These are phyloP conservation scores for Artemisia argyi DNA, from an alignment of 129 eudicot genomes.

Conservation along the genomic window DNA sequence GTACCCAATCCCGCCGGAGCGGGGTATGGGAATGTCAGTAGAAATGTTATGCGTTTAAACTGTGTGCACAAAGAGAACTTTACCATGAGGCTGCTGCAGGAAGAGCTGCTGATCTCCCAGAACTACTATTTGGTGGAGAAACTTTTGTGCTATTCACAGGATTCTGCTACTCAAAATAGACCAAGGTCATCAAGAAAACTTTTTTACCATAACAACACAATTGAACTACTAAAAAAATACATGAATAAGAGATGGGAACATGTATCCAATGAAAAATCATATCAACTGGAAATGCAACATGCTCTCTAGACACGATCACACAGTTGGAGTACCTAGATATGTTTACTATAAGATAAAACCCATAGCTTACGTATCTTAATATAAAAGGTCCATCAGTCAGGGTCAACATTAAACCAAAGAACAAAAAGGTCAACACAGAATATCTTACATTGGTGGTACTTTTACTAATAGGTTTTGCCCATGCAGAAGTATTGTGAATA, in stretches of 20 bases:
- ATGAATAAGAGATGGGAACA: slow-evolving; percentile 5
- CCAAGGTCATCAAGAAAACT: neutral
- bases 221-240: neutral
- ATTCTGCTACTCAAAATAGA: slow-evolving; percentile 16
- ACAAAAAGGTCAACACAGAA: slow-evolving; percentile 13
- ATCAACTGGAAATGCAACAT: neutral
- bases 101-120: slow-evolving; percentile 28
- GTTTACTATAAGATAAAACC: too few relatives aligned
- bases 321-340: too few relatives aligned
- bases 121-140: slow-evolving; percentile 33
- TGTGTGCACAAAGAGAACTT: neutral
- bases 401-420: neutral
- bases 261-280: neutral
- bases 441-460: slow-evolving; percentile 34
- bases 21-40: too few relatives aligned
- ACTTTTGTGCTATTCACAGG: slow-evolving; percentile 25
- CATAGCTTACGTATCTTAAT: too few relatives aligned
- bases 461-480: slow-evolving; percentile 29
- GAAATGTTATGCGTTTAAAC: slow-evolving; percentile 22
- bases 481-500: slow-evolving; percentile 17
- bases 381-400: too few relatives aligned
- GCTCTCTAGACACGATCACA: neutral
- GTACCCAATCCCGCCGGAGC: neutral
- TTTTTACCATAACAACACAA: slow-evolving; percentile 11
- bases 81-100: slow-evolving; percentile 40